Base-by-base conservation (phyloP, 163 green algal genomes). In the Chloroidium sp. region DNA sequence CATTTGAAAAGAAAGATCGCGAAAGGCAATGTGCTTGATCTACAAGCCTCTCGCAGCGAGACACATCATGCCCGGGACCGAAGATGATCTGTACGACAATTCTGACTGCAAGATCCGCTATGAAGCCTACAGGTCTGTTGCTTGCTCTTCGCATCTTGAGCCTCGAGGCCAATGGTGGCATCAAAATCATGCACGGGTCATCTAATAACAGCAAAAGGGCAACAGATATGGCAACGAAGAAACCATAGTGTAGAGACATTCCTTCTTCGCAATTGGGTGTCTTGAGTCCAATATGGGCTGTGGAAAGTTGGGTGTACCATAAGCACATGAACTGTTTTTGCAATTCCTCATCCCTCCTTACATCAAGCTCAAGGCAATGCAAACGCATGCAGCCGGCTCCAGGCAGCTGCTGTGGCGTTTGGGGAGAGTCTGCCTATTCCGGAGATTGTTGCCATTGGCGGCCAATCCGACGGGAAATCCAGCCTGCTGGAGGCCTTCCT, bases 381-480 rank as follows among this genome's bases (percentile, higher is more conserved):
- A 69, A 14, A 0, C 36, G 0, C 69, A 2, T 83, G 76, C 87
- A 95, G 90, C 78, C 90, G 91, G 1, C 81, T 97, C 1, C 93
- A 97, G 76, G 88, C 92, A 4, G 89, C 92, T 1, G 90, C 90
- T 36, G 90, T 95, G 14, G 91, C 90, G 0, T 93, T 95, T 88
- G 93, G 92, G 6, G 94, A 97, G 85, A 86, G 75, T 4, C 85
- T 98, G 8, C 90, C 93, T 1, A 97, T 98, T 58, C 95, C 95
- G 2, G 95, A 98, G 80, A 98, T 98, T 61, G 93, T 98, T 10
- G 93, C 92, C 1, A 93, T 98, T 78, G 95, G 95, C 0, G 95
- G 95, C 4, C 95, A 92, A 76, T 93, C 84, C 2, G 95, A 98
- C 87, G 95, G 95, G 59, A 86, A 86, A 62, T 81, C 69, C 60